A percentile compares a stretch with the other conserved stretches of the same genome.
Conservation (phyloP, 2,329 filamentous ascomycete species). For the Monosporascus sp. region DNA sequence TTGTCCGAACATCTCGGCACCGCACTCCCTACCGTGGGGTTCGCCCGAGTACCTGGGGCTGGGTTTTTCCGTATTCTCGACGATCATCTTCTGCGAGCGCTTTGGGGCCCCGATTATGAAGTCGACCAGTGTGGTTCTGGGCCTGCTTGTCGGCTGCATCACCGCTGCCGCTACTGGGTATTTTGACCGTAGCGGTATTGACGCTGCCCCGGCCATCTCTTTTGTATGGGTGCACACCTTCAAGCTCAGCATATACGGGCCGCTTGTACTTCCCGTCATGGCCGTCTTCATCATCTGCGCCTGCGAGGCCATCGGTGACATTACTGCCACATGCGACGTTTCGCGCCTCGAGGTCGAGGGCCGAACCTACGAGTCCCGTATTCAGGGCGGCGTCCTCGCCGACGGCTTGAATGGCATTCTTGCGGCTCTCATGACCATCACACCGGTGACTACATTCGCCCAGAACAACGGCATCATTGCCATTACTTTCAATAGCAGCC, state of each 20-base stretch:
- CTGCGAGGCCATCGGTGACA: slow-evolving; percentile 75
- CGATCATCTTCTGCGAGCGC: slow-evolving; percentile 74
- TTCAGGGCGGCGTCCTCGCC: slow-evolving; percentile 73
- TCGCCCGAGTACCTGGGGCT: slow-evolving; percentile 72
- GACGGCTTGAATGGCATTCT: slow-evolving; percentile 73
- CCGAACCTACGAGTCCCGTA: slow-evolving; percentile 64
- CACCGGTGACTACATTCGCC: slow-evolving; percentile 74
- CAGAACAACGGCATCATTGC: slow-evolving; percentile 85
- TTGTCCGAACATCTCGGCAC: slow-evolving; percentile 63
- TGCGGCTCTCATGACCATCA: slow-evolving; percentile 72
- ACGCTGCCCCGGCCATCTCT: slow-evolving; percentile 62
- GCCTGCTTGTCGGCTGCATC: slow-evolving; percentile 70
- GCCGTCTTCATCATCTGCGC: slow-evolving; percentile 67
- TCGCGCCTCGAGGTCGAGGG: slow-evolving; percentile 71
- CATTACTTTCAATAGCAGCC: slow-evolving; percentile 74
- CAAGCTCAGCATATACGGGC: slow-evolving; percentile 64
- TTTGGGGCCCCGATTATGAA: slow-evolving; percentile 85
- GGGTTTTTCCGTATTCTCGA: slow-evolving; percentile 73
- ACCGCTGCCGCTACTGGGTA: slow-evolving; percentile 74
- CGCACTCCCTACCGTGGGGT: slow-evolving; percentile 71
- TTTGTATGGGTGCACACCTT: slow-evolving; percentile 81
- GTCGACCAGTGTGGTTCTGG: slow-evolving; percentile 68
- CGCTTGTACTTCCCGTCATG: slow-evolving; percentile 66
- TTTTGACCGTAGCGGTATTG: slow-evolving; percentile 68
- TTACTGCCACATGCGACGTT: slow-evolving; percentile 77